A percentile compares a stretch with the other conserved stretches of the same genome.
These are phyloP conservation scores for Pseudohyphozyma bogoriensis DNA, from an alignment of 768 basidiomycete species.

Conservation along the genomic window DNA sequence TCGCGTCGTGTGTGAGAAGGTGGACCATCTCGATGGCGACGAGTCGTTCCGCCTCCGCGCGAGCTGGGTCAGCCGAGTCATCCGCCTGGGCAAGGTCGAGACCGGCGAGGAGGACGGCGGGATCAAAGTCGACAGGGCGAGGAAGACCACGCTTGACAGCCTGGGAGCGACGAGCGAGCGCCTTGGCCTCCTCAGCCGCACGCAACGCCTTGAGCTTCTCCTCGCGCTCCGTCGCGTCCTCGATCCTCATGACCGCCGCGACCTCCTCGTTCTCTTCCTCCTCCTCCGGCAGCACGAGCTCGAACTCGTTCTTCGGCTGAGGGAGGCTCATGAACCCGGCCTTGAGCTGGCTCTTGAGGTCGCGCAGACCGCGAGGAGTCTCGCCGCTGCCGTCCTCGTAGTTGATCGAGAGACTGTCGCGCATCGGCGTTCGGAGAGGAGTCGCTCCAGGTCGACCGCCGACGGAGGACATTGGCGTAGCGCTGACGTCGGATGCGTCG, in stretches of 20 bases:
- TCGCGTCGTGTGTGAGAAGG: conserved; percentile 76
- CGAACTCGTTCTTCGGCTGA: conserved; percentile 93
- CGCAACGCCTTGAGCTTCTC: conserved; percentile 53
- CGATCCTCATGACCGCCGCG: conserved; percentile 46
- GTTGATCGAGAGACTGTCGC: conserved; percentile 86
- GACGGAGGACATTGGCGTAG: conserved; percentile 44
- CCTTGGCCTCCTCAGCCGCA: conserved; percentile 68
- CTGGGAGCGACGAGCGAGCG: conserved; percentile 69
- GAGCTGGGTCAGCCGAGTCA: conserved; percentile 35
- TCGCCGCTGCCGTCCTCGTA: conserved; percentile 46
- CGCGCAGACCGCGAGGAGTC: conserved; percentile 61
- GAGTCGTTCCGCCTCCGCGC: conserved; percentile 50
- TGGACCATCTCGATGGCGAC: conserved; percentile 67
- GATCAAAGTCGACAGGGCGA: conserved; percentile 72
- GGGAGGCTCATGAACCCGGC: conserved; percentile 74
- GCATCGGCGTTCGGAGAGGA: conserved; percentile 85
- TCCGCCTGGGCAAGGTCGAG: conserved; percentile 47
- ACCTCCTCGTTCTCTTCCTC: conserved; percentile 50
- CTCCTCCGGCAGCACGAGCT: conserved; percentile 81
- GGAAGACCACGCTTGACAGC: conserved; percentile 74
- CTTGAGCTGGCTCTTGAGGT: conserved; percentile 59
- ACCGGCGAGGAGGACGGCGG: conserved; percentile 52
- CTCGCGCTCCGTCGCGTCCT: conserved; percentile 90
- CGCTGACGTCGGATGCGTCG: conserved; percentile 42
- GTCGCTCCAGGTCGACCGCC: conserved; percentile 48